Evolutionary conservation across 208 protist genomes (phyloP), one percentile per base, ranked within the genome.

Genomic region (Phytomonas francai): DNA sequence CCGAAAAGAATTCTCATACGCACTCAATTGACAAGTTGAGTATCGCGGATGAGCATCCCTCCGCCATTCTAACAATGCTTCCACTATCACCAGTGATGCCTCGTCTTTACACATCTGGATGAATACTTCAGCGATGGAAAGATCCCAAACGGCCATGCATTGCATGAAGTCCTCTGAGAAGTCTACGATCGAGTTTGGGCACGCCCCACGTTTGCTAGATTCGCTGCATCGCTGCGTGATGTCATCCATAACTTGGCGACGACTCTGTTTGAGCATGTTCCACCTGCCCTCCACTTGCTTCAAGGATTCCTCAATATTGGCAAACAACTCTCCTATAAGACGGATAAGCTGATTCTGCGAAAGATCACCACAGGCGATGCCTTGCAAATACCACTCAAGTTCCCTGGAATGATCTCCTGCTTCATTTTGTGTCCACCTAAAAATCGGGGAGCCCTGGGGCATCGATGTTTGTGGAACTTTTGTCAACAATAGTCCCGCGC

Each of bases 81-180:
- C 45, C 45, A 54, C 25, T 54, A 54, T 54, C 16, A 54, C 16
- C 25, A 54, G 22, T 54, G 45, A 54, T 54, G 45, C 45, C 45
- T 54, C 45, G 45, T 54, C 45, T 54, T 54, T 54, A 54, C 45
- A 54, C 45, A 54, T 54, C 45, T 25, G 45, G 19, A 54, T 54
- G 45, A 54, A 54, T 54, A 54, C 16, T 19, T 54, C 45, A 4
- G 45, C 45, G 45, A 54, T 54, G 25, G 45, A 54, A 54, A 54
- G 45, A 54, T 54, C 45, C 45, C 45, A 54, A 25, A 54, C 19
- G 19, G 45, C 45, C 45, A 22, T 54, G 19, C 45, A 54, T 54
- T 54, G 19, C 45, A 54, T 54, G 45, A 54, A 54, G 19, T 54
- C 45, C 19, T 54, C 45, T 22, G 45, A 54, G 5, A 54, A 54